Conservation (phyloP, 495 filamentous ascomycete species). For the Penicillium riverlandense region DNA sequence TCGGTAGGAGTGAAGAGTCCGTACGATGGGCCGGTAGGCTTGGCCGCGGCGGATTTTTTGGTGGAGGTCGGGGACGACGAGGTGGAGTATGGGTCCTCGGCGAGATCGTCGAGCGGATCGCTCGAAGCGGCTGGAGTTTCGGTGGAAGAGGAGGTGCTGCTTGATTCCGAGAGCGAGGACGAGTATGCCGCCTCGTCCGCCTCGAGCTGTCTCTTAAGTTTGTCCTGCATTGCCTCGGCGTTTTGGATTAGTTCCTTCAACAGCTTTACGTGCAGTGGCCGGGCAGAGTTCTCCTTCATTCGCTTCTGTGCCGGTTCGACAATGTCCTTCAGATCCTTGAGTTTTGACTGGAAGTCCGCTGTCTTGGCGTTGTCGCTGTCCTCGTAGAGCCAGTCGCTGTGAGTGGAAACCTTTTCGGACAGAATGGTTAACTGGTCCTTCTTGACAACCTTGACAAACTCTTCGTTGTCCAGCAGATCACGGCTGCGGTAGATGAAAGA, state of each 20-base stretch:
- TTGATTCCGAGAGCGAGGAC: slow-evolving; percentile 23
- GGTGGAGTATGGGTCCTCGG: slow-evolving; percentile 35
- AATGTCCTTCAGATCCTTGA: slow-evolving; percentile 65
- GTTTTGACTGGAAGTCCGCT: slow-evolving; percentile 60
- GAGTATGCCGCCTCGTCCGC: slow-evolving; percentile 35
- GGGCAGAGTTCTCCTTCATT: slow-evolving; percentile 56
- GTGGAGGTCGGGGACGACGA: slow-evolving; percentile 19
- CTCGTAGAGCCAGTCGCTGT: slow-evolving; percentile 85
- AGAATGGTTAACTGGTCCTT: slow-evolving; percentile 53
- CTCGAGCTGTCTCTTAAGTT: slow-evolving; percentile 36
- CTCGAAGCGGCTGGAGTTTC: slow-evolving; percentile 16
- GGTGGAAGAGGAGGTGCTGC: slow-evolving; percentile 19
- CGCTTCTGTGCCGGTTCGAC: slow-evolving; percentile 62
- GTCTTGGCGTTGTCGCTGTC: slow-evolving; percentile 71
- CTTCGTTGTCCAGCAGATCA: slow-evolving; percentile 69
- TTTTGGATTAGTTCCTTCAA: slow-evolving; percentile 56
- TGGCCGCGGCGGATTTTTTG: slow-evolving; percentile 22
- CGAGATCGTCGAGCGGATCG: slow-evolving; percentile 27
- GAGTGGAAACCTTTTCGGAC: slow-evolving; percentile 53
- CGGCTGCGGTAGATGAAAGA: slow-evolving; percentile 85
- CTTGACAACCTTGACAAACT: slow-evolving; percentile 64
- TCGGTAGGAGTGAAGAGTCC: slow-evolving; percentile 45
- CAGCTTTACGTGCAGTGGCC: slow-evolving; percentile 57
- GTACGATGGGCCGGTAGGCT: slow-evolving; percentile 33
- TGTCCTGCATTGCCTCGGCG: slow-evolving; percentile 38